These are phyloP conservation scores for Xylaria sp. DNA, from an alignment of 2,329 filamentous ascomycete species.

Conservation along the genomic window DNA sequence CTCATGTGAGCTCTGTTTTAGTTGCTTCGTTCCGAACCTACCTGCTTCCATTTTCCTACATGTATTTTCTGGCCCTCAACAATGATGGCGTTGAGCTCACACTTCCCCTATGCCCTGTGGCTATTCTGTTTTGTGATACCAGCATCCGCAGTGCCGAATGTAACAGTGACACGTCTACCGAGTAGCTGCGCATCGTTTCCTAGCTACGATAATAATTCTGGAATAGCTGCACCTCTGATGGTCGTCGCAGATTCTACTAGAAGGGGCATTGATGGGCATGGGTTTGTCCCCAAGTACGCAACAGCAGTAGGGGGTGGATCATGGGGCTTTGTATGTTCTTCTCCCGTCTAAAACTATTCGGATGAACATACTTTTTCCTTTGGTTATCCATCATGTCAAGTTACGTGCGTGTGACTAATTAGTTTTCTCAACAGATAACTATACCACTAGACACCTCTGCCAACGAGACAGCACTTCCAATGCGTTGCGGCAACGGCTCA, in stretches of 20 bases:
- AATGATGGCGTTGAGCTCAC: background rate
- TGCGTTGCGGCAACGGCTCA: conserved; percentile 35
- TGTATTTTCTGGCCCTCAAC: background rate
- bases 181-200: conserved; percentile 35
- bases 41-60: background rate
- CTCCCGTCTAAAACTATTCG: background rate
- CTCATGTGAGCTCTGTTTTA: background rate
- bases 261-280: conserved; percentile 31
- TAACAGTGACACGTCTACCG: conserved; percentile 34
- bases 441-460: conserved; percentile 27
- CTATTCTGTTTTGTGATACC: conserved; percentile 4
- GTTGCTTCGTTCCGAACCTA: background rate
- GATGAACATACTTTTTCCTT: background rate
- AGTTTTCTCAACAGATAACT: conserved; percentile 32
- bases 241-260: conserved; percentile 35
- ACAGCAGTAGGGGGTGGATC: conserved; percentile 37
- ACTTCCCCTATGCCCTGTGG: background rate
- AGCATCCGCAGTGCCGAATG: conserved; percentile 24
- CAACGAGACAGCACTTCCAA: conserved; percentile 26
- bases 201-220: conserved; percentile 34
- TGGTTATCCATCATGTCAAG: background rate
- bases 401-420: background rate
- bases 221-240: conserved; percentile 29
- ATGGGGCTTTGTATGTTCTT: conserved; percentile 39
- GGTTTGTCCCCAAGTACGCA: conserved; percentile 37